Conservation (phyloP, 208 protist genomes). For the Entamoeba dispar region DNA sequence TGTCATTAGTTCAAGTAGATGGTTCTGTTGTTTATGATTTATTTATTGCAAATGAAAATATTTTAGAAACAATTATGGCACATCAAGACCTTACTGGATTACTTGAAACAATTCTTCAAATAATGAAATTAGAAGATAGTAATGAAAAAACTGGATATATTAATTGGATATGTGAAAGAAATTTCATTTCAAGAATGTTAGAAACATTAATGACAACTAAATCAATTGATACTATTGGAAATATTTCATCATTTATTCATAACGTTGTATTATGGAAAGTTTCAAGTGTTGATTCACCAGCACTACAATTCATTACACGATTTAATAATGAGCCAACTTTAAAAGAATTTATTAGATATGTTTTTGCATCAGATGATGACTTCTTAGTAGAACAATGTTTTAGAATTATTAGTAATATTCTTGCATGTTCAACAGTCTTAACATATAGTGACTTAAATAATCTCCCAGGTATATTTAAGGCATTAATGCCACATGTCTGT, state of each 20-base stretch:
- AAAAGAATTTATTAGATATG: background rate
- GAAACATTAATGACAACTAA: background rate
- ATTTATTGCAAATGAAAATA: background rate
- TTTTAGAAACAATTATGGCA: background rate
- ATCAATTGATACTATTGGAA: background rate
- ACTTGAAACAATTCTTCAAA: background rate
- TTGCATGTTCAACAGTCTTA: background rate
- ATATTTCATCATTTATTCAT: background rate
- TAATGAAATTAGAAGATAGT: background rate
- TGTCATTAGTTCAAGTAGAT: background rate
- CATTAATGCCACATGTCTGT: background rate
- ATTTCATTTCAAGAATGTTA: background rate
- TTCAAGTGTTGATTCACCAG: background rate
- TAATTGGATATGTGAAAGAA: background rate
- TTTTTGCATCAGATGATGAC: background rate
- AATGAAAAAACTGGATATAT: background rate
- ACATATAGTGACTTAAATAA: background rate
- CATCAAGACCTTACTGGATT: background rate
- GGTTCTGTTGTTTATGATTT: background rate
- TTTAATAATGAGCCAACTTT: background rate
- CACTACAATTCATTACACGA: background rate
- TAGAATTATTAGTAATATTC: background rate
- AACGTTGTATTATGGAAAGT: background rate
- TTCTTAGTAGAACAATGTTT: background rate
- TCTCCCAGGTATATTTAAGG: background rate